Evolutionary conservation across 2,329 filamentous ascomycete genomes (phyloP), one percentile per base, ranked within the genome.

Genomic region (Colletotrichum sp.): DNA sequence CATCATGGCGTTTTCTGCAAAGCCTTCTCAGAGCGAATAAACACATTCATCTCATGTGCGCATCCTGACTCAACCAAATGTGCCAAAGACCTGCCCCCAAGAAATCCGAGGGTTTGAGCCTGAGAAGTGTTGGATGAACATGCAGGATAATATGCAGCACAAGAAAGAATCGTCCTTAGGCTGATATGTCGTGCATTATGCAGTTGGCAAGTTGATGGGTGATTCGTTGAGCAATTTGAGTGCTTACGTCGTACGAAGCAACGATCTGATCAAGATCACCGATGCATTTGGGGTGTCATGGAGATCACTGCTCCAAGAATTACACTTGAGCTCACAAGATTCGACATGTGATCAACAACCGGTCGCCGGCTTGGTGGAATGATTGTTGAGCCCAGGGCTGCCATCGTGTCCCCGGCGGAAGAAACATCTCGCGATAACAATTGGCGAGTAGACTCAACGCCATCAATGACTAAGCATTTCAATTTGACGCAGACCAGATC

Each of bases 291-390:
- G 10, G 44, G 44, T 12, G 7, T 21, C 44, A 13, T 6, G 10
- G 12, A 13, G 44, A 21, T 21, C 44, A 21, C 39, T 21, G n/a
- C 4, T 52, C 18, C 6, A 21, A n/a, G 10, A 13, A 52, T 13
- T 13, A 13, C 18, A 52, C 21, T 52, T 13, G 2, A 52, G 44
- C 44, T 21, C 10, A 21, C 10, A 1, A 4, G 6, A 21, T 52
- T 6, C 6, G 44, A 21, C n/a, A 2, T 52, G 6, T 13, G 44
- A 21, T 52, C 1, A 2, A 13, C 0, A 21, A 8, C 44, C 1
- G 44, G 44, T 13, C 44, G 0, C 0, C 44, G n/a, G 44, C n/a
- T 21, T 5, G 44, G 10, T 21, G n/a, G n/a, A 0, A 52, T 52
- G 6, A 3, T 21, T 4, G 44, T 3, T 3, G n/a, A 52, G 44